A percentile compares a stretch with the other conserved stretches of the same genome.
phyloP scores from a whole-genome alignment of 1,284 basidiomycete genomes.

The Sporisorium sorghi region DNA sequence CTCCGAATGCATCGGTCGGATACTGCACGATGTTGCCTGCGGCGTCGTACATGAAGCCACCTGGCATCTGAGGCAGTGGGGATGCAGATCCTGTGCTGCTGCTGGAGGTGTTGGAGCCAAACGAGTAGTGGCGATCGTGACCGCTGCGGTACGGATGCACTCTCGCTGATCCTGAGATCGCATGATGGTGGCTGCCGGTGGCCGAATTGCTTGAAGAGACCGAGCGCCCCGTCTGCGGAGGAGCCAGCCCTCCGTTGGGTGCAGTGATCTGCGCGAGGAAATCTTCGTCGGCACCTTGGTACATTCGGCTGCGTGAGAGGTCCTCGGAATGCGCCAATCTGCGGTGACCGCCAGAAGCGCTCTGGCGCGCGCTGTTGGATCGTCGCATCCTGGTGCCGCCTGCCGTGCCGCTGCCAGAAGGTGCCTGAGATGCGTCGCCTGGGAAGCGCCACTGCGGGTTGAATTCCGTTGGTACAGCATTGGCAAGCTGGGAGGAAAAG shows the following conservation, averaged over 20 bases:
- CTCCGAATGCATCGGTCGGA: slow-evolving; percentile 21
- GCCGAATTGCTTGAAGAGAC: slow-evolving; percentile 30
- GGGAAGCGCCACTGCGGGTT: slow-evolving; percentile 49
- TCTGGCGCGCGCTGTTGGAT: slow-evolving; percentile 31
- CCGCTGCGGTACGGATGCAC: slow-evolving; percentile 49
- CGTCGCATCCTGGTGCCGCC: slow-evolving; percentile 26
- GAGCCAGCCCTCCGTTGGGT: slow-evolving; percentile 59
- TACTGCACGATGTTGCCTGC: slow-evolving; percentile 41
- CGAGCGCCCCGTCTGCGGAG: slow-evolving; percentile 44
- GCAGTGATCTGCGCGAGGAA: slow-evolving; percentile 59
- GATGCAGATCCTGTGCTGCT: slow-evolving; percentile 46
- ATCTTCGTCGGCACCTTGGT: slow-evolving; percentile 44
- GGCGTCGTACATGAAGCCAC: slow-evolving; percentile 26
- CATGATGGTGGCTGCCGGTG: slow-evolving; percentile 22
- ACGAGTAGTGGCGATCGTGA: slow-evolving; percentile 55
- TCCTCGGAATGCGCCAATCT: slow-evolving; percentile 59
- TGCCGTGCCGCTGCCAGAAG: slow-evolving; percentile 4
- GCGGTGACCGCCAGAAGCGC: slow-evolving; percentile 40
- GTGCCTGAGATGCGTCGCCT: slow-evolving; percentile 8
- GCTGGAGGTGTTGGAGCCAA: slow-evolving; percentile 48
- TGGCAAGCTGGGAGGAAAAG: slow-evolving; percentile 21
- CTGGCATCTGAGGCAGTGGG: slow-evolving; percentile 29
- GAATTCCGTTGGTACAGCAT: slow-evolving; percentile 27
- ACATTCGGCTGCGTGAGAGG: slow-evolving; percentile 48
- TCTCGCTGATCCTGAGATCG: slow-evolving; percentile 30